phyloP scores from a whole-genome alignment of 768 basidiomycete species.

The Gelatoporia subvermispora region DNA sequence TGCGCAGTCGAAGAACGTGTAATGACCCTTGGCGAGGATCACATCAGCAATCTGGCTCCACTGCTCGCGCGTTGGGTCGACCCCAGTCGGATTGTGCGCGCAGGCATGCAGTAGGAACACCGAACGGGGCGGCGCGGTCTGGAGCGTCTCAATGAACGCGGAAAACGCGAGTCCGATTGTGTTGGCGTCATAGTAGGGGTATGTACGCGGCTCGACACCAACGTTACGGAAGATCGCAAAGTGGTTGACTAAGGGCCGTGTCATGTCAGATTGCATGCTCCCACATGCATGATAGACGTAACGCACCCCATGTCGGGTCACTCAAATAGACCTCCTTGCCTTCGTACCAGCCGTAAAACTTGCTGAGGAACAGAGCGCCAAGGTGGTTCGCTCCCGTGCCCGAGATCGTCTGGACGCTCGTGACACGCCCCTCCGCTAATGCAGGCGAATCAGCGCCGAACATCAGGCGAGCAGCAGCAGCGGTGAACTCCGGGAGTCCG shows the following conservation, averaged over 20 bases:
- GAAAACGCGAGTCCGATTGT: conserved; percentile 83
- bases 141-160: conserved; percentile 57
- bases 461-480: conserved; percentile 77
- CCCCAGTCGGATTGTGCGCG: conserved; percentile 96
- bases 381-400: conserved; percentile 96
- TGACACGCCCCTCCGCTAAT: conserved; percentile 64
- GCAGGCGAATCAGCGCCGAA: conserved; percentile 70
- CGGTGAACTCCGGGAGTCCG: conserved; percentile 78
- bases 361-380: conserved; percentile 79
- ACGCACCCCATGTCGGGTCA: conserved; percentile 91
- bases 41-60: conserved; percentile 76
- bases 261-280: neutral
- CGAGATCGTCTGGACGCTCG: conserved; percentile 89
- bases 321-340: conserved; percentile 72
- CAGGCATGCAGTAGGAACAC: conserved; percentile 91
- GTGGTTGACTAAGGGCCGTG: conserved; percentile 67
- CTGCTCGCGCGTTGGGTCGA: conserved; percentile 86
- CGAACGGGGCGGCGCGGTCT: conserved; percentile 66
- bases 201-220: conserved; percentile 79
- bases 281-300: neutral
- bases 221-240: conserved; percentile 88
- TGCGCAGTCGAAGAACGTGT: conserved; percentile 91
- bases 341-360: conserved; percentile 64
- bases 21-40: conserved; percentile 71
- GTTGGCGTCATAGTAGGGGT: conserved; percentile 91